A percentile compares a stretch with the other conserved stretches of the same genome.
Conservation (phyloP, 1,284 basidiomycete genomes). For the Schizopora paradoxa region DNA sequence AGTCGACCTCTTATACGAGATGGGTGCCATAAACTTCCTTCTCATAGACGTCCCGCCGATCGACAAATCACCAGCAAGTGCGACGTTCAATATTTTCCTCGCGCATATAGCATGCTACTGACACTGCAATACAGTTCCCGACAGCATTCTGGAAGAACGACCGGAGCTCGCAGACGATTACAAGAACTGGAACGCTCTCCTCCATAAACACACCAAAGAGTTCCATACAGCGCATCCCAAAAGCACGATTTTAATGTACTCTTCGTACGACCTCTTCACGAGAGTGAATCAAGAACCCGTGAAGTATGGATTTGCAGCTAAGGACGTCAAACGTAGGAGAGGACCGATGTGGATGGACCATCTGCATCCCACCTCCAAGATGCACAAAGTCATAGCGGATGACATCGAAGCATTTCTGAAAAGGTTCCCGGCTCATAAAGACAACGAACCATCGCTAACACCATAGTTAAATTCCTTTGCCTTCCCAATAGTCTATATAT, state of each 20-base stretch:
- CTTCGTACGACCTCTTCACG: conserved; percentile 43
- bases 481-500: too few species aligned
- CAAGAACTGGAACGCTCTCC: conserved; percentile 40
- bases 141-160: not conserved
- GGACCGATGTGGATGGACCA: conserved; percentile 51
- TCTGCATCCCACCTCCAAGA: conserved; percentile 42
- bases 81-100: conserved; percentile 14
- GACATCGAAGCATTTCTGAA: conserved; percentile 35
- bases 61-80: conserved; percentile 42
- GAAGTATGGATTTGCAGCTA: conserved; percentile 35
- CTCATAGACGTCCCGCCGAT: conserved; percentile 61
- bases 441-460: not conserved
- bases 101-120: too few species aligned
- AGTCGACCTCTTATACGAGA: too few species aligned
- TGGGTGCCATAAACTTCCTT: conserved; percentile 56
- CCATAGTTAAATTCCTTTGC: not conserved
- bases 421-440: not conserved
- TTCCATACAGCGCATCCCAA: conserved; percentile 40
- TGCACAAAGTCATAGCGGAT: conserved; percentile 38
- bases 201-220: conserved; percentile 27
- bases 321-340: conserved; percentile 27
- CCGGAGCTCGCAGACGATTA: too few species aligned
- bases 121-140: conserved; percentile 1
- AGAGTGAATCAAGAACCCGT: conserved; percentile 41
- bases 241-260: conserved; percentile 43